Evolutionary conservation across 331 rosid genomes (phyloP), one percentile per base, ranked within the genome.

Genomic region (Pyracantha coccinea): DNA sequence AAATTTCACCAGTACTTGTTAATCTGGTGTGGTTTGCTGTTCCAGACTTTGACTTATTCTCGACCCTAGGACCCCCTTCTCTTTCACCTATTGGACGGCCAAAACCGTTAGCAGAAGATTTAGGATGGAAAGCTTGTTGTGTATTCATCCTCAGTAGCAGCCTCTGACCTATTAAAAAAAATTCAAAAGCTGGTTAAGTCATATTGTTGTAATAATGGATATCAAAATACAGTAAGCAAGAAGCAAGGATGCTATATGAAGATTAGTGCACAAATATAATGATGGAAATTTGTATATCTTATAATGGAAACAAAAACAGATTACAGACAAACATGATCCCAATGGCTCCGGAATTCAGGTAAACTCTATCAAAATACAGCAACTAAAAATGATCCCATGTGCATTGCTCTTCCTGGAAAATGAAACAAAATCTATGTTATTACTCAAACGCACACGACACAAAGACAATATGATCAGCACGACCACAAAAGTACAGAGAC

Each of bases 51-150:
- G 77, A 80, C 81, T 79, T 94, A 80, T 84, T 83, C 74, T 86
- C 97, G 19, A 74, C 61, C 83, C 87, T 90, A 60, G 85, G 44
- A 45, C 86, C 88, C 76, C 85, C 88, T 74, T 87, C 96, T 83
- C 90, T 85, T 44, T 87, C 97, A 16, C 89, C 85, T 83, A 92
- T 94, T 41, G 92, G 81, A 76, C 96, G 96, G 71, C 88, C 92
- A 86, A 85, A 89, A 77, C 97, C 99, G 85, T 94, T 94, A 65
- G 86, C 79, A 76, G 96, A 85, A 53, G 92, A 78, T 85, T 87
- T 92, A 32, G 85, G 78, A 75, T 79, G 92, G 68, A 77, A 79
- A 76, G 82, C 79, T 59, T 71, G 98, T 77, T 89, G 97, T 73
- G 82, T 76, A 90, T 69, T 92, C 97, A 90, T 95, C 82, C 82